Evolutionary conservation across 768 basidiomycete species (phyloP), one percentile per base, ranked within the genome.

Genomic region (Phaeotremella skinneri): DNA sequence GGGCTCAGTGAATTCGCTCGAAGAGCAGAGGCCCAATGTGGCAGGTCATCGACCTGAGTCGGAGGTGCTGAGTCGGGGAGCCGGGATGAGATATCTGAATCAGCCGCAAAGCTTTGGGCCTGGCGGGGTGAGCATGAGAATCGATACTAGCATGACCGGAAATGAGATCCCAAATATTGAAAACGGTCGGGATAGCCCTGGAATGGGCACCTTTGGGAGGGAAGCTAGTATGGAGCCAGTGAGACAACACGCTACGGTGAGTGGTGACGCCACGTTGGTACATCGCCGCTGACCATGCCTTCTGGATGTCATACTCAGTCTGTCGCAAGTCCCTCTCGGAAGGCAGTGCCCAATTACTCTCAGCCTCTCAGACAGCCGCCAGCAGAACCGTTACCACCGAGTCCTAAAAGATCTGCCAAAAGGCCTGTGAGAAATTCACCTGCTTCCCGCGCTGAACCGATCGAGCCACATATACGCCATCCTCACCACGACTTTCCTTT

Each of bases 401-500:
- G 39, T 27, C 58, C 62, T 13, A 50, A 50, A 50, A 30, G 21
- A 11, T 37, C 51, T 52, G 17, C 29, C 21, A 11, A 48, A 11
- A n/a, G n/a, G n/a, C n/a, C n/a, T n/a, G n/a, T n/a, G n/a, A n/a
- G n/a, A n/a, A n/a, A n/a, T n/a, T n/a, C n/a, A n/a, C n/a, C n/a
- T n/a, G n/a, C n/a, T n/a, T n/a, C n/a, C n/a, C n/a, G n/a, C n/a
- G n/a, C n/a, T n/a, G 26, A 48, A 21, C 9, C 45, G 20, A 30
- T 30, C 39, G 43, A 25, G 1, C 63, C 68, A 4, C 62, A 68
- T 43, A 23, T 62, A 2, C 72, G 70, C 41, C 67, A 61, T 34
- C 48, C 72, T 4, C 72, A 73, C 41, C 69, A 62, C 56, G 69
- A 73, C 2, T 60, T 45, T 39, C 63, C 72, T 16, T 70, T 73